Evolutionary conservation across 306 rosid species (phyloP).

Genomic region (Myrica gale): DNA sequence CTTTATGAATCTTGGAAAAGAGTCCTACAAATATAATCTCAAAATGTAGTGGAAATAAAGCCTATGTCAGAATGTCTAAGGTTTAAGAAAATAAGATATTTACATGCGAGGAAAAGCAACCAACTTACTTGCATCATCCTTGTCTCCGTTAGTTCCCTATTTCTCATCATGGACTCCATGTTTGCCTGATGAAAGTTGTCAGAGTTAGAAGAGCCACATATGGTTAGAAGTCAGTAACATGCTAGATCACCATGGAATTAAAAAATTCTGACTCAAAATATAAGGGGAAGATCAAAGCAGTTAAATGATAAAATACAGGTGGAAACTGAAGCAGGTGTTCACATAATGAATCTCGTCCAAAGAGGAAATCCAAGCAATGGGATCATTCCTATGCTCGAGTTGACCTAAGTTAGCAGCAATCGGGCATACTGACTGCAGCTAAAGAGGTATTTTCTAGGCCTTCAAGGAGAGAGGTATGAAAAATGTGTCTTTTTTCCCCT

Average conservation of each 20-base stretch:
- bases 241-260: neutral
- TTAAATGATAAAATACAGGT: neutral
- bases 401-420: neutral
- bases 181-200: conserved; percentile 55
- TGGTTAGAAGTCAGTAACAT: conserved; percentile 17
- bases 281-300: neutral
- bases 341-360: neutral
- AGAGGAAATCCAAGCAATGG: neutral
- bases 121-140: conserved; percentile 95
- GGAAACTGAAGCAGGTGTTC: neutral
- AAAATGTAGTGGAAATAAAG: neutral
- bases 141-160: conserved; percentile 85
- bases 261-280: neutral
- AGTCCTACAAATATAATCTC: conserved; percentile 4
- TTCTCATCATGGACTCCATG: conserved; percentile 95
- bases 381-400: neutral
- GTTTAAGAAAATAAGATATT: conserved; percentile 10
- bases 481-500: neutral
- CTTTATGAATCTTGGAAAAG: neutral
- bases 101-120: conserved; percentile 33
- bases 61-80: neutral
- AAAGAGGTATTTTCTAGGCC: neutral
- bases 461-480: neutral
- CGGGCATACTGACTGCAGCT: neutral
- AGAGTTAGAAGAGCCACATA: conserved; percentile 28